Evolutionary conservation across 306 rosid genomes (phyloP).

Genomic region (Acacia acuminata): DNA sequence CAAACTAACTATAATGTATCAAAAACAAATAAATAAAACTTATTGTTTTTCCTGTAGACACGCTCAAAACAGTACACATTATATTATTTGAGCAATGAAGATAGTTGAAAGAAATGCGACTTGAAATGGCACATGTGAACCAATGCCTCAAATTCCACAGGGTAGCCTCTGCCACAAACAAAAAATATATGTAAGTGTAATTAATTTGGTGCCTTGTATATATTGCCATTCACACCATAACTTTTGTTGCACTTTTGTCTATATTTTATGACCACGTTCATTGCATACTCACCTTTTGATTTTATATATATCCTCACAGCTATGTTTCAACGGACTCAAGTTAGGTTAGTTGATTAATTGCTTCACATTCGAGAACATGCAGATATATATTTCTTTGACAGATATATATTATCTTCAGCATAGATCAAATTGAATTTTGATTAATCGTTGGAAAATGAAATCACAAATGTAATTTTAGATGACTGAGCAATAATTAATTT

Average conservation of each 20-base stretch:
- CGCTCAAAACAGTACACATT: too few relatives aligned
- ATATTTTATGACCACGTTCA: too few relatives aligned
- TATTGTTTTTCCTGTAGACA: too few relatives aligned
- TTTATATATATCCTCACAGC: too few relatives aligned
- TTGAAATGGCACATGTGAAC: constrained; percentile 33
- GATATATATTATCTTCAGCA: not conserved
- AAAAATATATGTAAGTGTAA: too few relatives aligned
- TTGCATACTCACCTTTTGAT: too few relatives aligned
- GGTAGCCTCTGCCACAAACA: not conserved
- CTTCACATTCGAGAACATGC: not conserved
- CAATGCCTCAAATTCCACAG: not conserved
- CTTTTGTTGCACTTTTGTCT: too few relatives aligned
- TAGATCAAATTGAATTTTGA: not conserved
- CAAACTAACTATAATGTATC: too few relatives aligned
- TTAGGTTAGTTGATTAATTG: not conserved
- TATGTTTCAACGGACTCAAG: not conserved
- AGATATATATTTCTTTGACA: not conserved
- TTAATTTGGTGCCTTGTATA: too few relatives aligned
- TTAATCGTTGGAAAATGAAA: not conserved
- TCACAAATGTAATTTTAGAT: not conserved
- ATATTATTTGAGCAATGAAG: too few relatives aligned
- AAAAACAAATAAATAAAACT: too few relatives aligned
- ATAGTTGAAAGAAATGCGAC: not conserved
- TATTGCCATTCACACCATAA: too few relatives aligned
- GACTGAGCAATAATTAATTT: not conserved